Percentiles rank a stretch among this genome's conserved stretches.
Conservation (phyloP, 129 eudicot species). For the Centaurea solstitialis region DNA sequence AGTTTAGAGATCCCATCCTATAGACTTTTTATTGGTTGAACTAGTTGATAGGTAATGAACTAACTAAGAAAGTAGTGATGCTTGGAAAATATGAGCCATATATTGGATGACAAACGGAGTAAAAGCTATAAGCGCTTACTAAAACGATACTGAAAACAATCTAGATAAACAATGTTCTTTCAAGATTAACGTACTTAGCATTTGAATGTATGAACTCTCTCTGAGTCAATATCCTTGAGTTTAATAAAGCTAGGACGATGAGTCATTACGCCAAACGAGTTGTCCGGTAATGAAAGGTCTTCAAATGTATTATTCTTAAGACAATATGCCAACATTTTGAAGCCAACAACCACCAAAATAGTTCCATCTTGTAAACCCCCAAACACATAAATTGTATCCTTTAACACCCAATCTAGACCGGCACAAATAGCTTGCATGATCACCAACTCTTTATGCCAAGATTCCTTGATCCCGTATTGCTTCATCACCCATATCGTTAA, state of each 20-base stretch:
- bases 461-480: too few species aligned
- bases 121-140: too few species aligned
- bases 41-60: too few species aligned
- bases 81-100: too few species aligned
- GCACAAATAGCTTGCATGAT: not conserved
- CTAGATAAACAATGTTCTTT: too few species aligned
- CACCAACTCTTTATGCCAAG: slow-evolving; percentile 48
- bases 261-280: not conserved
- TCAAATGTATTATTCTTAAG: not conserved
- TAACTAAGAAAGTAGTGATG: too few species aligned
- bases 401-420: not conserved
- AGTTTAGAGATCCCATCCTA: too few species aligned
- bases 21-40: too few species aligned
- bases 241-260: slow-evolving; percentile 19
- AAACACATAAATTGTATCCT: not conserved
- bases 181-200: too few species aligned
- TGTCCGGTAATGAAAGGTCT: not conserved
- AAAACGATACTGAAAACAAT: too few species aligned
- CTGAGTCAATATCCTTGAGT: not conserved
- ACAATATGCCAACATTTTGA: too few species aligned
- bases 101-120: too few species aligned
- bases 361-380: slow-evolving; percentile 25
- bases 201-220: slow-evolving; percentile 11
- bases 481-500: slow-evolving; percentile 52
- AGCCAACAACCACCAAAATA: slow-evolving; percentile 24